Percentiles rank a stretch among this genome's conserved stretches.
Evolutionary conservation across 129 eudicot genomes (phyloP).

Genomic region (Tanacetum coccineum): DNA sequence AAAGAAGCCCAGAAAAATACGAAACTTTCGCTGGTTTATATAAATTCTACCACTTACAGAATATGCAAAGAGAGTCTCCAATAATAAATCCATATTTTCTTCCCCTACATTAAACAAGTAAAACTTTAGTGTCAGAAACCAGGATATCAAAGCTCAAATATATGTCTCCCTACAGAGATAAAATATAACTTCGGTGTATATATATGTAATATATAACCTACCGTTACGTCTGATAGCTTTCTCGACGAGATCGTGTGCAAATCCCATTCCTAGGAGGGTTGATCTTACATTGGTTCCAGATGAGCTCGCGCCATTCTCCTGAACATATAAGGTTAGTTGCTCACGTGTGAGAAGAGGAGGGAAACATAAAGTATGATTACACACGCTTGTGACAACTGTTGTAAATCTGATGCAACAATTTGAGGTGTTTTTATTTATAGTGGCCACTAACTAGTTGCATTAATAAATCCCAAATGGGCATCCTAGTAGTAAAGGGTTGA

Average conservation of each 20-base stretch:
- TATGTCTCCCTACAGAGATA: too few relatives aligned
- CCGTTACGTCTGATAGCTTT: conserved; percentile 82
- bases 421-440: too few relatives aligned
- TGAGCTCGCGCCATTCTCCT: conserved; percentile 86
- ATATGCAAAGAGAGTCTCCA: conserved; percentile 72
- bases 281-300: conserved; percentile 75
- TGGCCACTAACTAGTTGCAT: too few relatives aligned
- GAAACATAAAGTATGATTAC: not conserved
- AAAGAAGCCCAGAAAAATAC: conserved; percentile 2
- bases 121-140: conserved; percentile 11
- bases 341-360: conserved; percentile 9
- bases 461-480: too few relatives aligned
- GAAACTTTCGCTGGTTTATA: not conserved
- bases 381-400: not conserved
- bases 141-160: not conserved
- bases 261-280: conserved; percentile 89
- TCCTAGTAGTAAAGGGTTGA: too few relatives aligned
- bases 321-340: conserved; percentile 18
- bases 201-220: conserved; percentile 23
- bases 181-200: not conserved
- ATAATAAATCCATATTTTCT: conserved; percentile 59
- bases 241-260: conserved; percentile 60
- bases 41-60: conserved; percentile 48
- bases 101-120: conserved; percentile 52
- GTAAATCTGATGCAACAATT: not conserved